Evolutionary conservation across 106 monocot genomes (phyloP).

Genomic region (Dendrobium chrysotoxum): DNA sequence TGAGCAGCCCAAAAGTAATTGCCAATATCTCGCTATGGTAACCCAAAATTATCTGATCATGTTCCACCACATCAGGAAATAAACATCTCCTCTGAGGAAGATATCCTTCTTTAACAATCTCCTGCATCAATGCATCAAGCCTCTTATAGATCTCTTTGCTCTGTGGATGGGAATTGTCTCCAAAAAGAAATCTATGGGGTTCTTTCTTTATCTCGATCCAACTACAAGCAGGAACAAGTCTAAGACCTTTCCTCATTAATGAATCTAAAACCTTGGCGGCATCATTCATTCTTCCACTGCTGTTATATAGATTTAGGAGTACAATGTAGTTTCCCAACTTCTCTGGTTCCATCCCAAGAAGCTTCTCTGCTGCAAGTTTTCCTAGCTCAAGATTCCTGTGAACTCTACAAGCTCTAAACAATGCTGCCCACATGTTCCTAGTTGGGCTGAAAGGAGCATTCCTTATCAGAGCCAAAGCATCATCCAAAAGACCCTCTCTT

Average conservation of each 20-base stretch:
- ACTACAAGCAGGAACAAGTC: slow-evolving; percentile 54
- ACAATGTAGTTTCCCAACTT: slow-evolving; percentile 80
- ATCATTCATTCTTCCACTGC: slow-evolving; percentile 39
- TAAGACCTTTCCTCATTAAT: slow-evolving; percentile 48
- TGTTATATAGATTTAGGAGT: slow-evolving; percentile 69
- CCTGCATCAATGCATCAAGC: slow-evolving; percentile 52
- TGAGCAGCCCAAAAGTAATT: slow-evolving; percentile 72
- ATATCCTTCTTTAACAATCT: slow-evolving; percentile 50
- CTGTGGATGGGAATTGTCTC: slow-evolving; percentile 66
- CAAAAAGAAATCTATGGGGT: slow-evolving; percentile 50
- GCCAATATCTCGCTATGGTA: slow-evolving; percentile 84
- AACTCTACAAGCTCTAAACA: slow-evolving; percentile 86
- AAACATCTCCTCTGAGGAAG: slow-evolving; percentile 29
- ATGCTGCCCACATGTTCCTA: slow-evolving; percentile 85
- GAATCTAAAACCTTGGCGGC: slow-evolving; percentile 47
- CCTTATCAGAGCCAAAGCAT: slow-evolving; percentile 60
- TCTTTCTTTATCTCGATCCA: slow-evolving; percentile 88
- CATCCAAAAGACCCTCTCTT: slow-evolving; percentile 66
- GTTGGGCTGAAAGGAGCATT: slow-evolving; percentile 67
- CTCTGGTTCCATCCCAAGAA: slow-evolving; percentile 67
- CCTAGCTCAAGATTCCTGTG: slow-evolving; percentile 76
- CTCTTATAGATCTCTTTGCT: slow-evolving; percentile 50
- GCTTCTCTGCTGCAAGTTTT: slow-evolving; percentile 68
- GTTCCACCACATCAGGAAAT: slow-evolving; percentile 55
- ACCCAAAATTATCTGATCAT: slow-evolving; percentile 28